A percentile compares a stretch with the other conserved stretches of the same genome.
Conservation (phyloP, 2,329 filamentous ascomycete species). For the Gaeumannomyces tritici region DNA sequence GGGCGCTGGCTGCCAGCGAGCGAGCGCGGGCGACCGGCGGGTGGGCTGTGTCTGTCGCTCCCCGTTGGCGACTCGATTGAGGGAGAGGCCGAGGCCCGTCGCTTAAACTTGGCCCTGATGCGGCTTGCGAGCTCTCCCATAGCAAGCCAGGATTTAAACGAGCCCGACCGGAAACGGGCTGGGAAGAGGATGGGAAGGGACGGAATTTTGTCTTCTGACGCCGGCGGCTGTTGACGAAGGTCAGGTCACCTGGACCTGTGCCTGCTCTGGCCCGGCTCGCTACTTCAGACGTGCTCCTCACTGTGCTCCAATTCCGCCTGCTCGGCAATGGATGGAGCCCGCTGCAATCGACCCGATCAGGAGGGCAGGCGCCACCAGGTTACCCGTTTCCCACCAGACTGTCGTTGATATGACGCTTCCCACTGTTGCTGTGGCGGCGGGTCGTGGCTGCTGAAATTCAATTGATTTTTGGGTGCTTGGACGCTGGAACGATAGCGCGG, state of each 20-base stretch:
- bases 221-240: no score
- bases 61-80: not conserved
- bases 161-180: not conserved
- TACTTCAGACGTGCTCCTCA: not conserved
- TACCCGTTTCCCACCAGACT: no score
- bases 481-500: not conserved
- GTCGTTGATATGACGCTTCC: no score
- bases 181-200: not conserved
- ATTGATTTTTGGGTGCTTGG: not conserved
- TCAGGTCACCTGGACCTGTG: no score
- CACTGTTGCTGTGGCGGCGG: not conserved
- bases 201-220: not conserved
- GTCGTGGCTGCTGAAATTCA: not conserved
- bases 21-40: not conserved
- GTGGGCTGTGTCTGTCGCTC: not conserved
- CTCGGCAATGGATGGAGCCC: not conserved
- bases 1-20: not conserved
- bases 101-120: constrained; percentile 3
- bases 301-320: not conserved
- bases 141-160: not conserved
- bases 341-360: not conserved
- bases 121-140: constrained; percentile 4
- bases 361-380: not conserved
- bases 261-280: not conserved
- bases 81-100: constrained; percentile 1